These are phyloP conservation scores for Exophiala lecanii-corni DNA, from an alignment of 2,329 filamentous ascomycete genomes.

Conservation along the genomic window DNA sequence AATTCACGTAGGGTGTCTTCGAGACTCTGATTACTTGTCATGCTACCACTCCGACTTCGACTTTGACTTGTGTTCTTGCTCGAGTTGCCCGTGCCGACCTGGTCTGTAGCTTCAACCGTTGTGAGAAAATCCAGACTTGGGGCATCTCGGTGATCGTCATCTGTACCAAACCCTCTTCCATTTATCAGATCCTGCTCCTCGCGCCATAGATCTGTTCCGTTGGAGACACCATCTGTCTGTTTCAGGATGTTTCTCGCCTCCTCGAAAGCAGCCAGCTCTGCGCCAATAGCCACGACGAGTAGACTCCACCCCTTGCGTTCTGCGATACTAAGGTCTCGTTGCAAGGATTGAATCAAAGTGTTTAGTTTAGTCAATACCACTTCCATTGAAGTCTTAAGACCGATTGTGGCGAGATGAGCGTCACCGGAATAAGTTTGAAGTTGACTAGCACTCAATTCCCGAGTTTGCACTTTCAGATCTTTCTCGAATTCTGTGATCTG, in stretches of 20 bases:
- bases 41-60: conserved; percentile 8
- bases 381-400: conserved; percentile 4
- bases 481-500: conserved; percentile 52
- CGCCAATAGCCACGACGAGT: conserved; percentile 57
- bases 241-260: conserved; percentile 36
- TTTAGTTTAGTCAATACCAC: conserved; percentile 13
- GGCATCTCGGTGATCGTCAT: conserved; percentile 12
- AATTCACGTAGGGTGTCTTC: conserved; percentile 23
- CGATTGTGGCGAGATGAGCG: neutral
- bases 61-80: conserved; percentile 1
- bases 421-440: conserved; percentile 4
- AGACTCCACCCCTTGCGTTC: conserved; percentile 56
- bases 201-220: neutral
- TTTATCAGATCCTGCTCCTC: neutral
- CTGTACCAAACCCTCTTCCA: too few species aligned
- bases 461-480: conserved; percentile 42
- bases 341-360: conserved; percentile 35
- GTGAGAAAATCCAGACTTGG: conserved; percentile 9
- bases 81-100: neutral
- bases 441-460: conserved; percentile 16
- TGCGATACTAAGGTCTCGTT: conserved; percentile 47
- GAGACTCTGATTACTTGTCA: conserved; percentile 25
- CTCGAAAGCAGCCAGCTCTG: conserved; percentile 54
- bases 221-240: neutral
- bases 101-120: neutral